These are phyloP conservation scores for Rosa multiflora DNA, from an alignment of 306 rosid species.

Conservation along the genomic window DNA sequence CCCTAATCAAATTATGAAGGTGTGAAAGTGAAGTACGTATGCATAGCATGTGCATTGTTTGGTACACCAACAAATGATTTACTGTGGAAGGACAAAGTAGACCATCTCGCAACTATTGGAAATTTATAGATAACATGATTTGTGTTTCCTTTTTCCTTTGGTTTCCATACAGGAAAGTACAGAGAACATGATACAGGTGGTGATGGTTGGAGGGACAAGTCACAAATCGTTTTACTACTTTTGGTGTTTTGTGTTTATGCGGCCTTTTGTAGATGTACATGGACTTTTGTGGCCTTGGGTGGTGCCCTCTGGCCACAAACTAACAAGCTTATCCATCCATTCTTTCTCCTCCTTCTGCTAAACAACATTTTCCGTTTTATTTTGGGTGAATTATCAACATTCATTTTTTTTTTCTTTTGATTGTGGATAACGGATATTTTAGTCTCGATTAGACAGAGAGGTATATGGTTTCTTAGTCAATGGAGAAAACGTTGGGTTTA, in stretches of 20 bases:
- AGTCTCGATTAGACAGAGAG: background rate
- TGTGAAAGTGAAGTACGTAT: background rate
- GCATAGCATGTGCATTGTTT: background rate
- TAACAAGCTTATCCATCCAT: background rate
- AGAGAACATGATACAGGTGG: background rate
- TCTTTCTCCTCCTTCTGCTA: background rate
- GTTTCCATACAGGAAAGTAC: background rate
- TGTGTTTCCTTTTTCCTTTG: background rate
- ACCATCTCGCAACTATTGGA: background rate
- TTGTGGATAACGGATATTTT: background rate
- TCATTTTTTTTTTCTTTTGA: background rate
- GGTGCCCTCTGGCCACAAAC: background rate
- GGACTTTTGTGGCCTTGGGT: conserved; percentile 5
- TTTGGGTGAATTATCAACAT: background rate
- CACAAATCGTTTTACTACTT: background rate
- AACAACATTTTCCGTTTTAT: background rate
- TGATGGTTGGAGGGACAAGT: background rate
- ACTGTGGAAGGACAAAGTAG: background rate
- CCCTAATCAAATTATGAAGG: background rate
- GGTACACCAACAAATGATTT: background rate
- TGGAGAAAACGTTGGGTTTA: no score
- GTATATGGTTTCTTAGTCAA: no score
- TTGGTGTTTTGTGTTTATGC: background rate
- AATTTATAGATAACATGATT: background rate
- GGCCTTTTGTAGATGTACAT: conserved; percentile 12